Evolutionary conservation across 306 rosid species (phyloP).

Genomic region (Fagus crenata): DNA sequence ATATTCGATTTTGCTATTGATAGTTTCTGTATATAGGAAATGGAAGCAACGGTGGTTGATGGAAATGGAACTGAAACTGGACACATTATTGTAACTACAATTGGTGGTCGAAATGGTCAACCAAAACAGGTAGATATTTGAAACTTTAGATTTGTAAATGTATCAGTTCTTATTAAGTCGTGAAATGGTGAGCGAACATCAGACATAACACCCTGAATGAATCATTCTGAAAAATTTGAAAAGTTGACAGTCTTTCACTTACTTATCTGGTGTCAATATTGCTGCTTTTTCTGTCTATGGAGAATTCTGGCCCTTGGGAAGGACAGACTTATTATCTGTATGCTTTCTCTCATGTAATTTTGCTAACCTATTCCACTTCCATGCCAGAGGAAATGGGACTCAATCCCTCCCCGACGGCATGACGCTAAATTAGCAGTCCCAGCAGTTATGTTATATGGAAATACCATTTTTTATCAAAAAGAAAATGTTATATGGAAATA

Average conservation of each 20-base stretch:
- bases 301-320: too few relatives aligned
- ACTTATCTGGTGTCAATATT: too few relatives aligned
- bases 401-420: too few relatives aligned
- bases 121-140: conserved; percentile 55
- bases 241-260: background rate
- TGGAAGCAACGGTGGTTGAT: conserved; percentile 58
- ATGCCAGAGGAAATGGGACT: too few relatives aligned
- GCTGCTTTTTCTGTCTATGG: too few relatives aligned
- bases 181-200: background rate
- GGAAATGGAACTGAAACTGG: conserved; percentile 80
- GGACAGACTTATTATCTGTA: too few relatives aligned
- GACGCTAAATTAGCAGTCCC: too few relatives aligned
- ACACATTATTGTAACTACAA: conserved; percentile 65
- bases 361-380: too few relatives aligned
- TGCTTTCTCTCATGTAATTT: too few relatives aligned
- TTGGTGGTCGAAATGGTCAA: conserved; percentile 70
- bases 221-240: background rate
- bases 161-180: background rate
- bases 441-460: background rate
- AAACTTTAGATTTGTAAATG: background rate
- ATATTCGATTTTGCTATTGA: background rate
- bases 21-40: conserved; percentile 36
- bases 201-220: background rate
- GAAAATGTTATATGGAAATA: background rate
- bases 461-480: too few relatives aligned